Percentiles rank a stretch among this genome's conserved stretches.
These are phyloP conservation scores for Kalmusia sp. DNA, from an alignment of 2,329 filamentous ascomycete species.

Conservation along the genomic window DNA sequence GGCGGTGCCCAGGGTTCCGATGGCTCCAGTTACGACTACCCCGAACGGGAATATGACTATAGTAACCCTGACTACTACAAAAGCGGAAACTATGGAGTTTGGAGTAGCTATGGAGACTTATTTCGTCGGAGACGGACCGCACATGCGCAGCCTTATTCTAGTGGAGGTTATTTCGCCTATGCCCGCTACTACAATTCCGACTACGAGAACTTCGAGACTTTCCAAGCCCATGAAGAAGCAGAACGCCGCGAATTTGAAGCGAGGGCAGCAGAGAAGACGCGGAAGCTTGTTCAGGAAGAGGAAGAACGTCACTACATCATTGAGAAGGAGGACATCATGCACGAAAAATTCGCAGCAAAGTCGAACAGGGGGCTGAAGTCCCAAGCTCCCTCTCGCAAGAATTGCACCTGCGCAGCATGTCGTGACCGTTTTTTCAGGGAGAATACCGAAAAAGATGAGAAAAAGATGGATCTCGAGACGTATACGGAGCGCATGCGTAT, in stretches of 20 bases:
- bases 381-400: neutral
- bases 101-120: too few relatives aligned
- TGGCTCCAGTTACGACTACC: neutral
- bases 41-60: too few relatives aligned
- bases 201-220: too few relatives aligned
- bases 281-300: neutral
- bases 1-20: too few relatives aligned
- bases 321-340: neutral
- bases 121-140: too few relatives aligned
- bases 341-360: neutral
- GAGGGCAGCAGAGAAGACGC: neutral
- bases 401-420: conserved; percentile 2
- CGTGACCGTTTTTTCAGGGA: neutral
- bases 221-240: neutral
- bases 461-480: neutral
- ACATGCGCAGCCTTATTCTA: too few relatives aligned
- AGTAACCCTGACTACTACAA: too few relatives aligned
- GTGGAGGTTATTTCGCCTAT: too few relatives aligned
- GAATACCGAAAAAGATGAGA: neutral
- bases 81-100: too few relatives aligned
- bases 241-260: neutral
- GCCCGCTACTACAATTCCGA: too few relatives aligned
- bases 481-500: neutral
- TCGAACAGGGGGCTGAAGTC: neutral
- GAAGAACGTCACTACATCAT: neutral